Evolutionary conservation across 139 green algal genomes (phyloP), one percentile per base, ranked within the genome.

Genomic region (Picochlorum sp.): DNA sequence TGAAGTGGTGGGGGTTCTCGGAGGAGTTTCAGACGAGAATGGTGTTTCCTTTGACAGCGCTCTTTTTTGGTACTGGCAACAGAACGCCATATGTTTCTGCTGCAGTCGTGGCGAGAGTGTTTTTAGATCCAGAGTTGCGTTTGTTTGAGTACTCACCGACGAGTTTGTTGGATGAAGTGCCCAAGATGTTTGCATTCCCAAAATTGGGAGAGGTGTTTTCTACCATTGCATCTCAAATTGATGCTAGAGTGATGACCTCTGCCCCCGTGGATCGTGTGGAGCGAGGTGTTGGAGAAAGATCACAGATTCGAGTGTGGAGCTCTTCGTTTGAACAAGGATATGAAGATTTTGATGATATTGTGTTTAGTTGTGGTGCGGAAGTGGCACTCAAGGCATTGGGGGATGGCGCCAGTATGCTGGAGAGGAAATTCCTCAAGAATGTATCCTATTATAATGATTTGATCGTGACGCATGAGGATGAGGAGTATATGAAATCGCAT

Each of bases 1-100:
- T 89, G 51, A 56, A 60, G 15, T 49, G 56, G 71, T 70, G 63
- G 15, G 65, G 82, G 21, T 88, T 86, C 70, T 75, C 50, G 23
- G 52, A 81, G 2, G 74, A 76, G 1, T 90, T 90, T 67, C 51
- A 65, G n/a, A 69, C 81, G n/a, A 45, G 70, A 14, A 87, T 90
- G 75, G 70, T 90, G 20, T 83, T 86, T 62, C 81, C 83, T 3
- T 73, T 89, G 18, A 79, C 78, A 26, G 83, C 83, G 14, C 77
- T 90, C 11, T 90, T 90, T 73, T 90, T 90, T 66, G 83, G 80
- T 51, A 78, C 83, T 20, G 83, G 83, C 68, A 89, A 89, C 70
- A 77, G 86, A 69, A 90, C 83, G 18, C 73, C 77, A 4, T 57
- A 73, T 31, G 83, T 90, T 5, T 64, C 59, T 28, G 66, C 80